Base-by-base conservation (phyloP, 371 early-diverging fungal species). In the Funneliformis caledonium region DNA sequence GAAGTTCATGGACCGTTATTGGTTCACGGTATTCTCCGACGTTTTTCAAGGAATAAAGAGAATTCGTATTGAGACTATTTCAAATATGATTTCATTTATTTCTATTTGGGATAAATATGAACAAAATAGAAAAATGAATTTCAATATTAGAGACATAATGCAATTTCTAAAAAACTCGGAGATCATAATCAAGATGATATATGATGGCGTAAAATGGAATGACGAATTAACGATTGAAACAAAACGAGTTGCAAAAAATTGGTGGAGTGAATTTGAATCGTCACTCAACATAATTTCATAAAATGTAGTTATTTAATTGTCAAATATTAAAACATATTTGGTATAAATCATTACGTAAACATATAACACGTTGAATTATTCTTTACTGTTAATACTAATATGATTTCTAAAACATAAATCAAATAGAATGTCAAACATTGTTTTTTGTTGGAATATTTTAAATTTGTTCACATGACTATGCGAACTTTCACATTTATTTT, bases 221-320 rank as follows among this genome's bases (percentile, higher is more conserved):
- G 26, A 16, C 11, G 22, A 31, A 26, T 10, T 22, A 48, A 31
- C 26, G 14, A 16, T 22, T n/a, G 48, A 59, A 16, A 8, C 31
- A 33, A 45, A 61, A 14, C 19, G n/a, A 50, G 19, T 61, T 5
- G 42, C 50, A 48, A 14, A 80, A 19, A 61, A 64, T 43, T 72
- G 74, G 72, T 80, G 80, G 80, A 45, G 42, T 2, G 72, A 73
- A 80, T 80, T 74, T 82, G 72, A 60, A 77, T 22, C 22, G 62
- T 70, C 60, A 68, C 76, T 67, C 14, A 56, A 16, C 19, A 56
- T 19, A 19, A 56, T 56, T 56, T 19, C 16, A 56, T 19, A 56
- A 56, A 56, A 56, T 2, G 19, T 19, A 56, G 4, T 56, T 56
- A 19, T 6, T 56, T 19, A 52, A 50, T 50, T 52, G 26, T 26